Percentiles rank a stretch among this genome's conserved stretches.
Conservation (phyloP, 108 stramenopile species). For the Nitzschia putrida region DNA sequence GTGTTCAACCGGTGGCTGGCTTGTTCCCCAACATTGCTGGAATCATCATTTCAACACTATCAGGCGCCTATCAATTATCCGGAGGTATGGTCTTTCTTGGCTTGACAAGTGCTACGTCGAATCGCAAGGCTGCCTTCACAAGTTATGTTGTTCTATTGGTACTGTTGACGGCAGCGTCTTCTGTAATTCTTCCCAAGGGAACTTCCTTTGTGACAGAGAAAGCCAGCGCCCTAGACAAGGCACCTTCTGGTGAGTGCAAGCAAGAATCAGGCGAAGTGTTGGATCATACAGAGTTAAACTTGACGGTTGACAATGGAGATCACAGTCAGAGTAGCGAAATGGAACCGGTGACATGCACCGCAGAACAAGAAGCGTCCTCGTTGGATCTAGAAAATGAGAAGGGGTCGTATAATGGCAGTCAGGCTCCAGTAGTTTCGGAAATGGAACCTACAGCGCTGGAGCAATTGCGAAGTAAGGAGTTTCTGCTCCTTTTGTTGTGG, state of each 20-base stretch:
- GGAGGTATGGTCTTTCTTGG: slow-evolving; percentile 37
- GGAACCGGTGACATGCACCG: not conserved
- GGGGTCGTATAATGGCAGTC: not conserved
- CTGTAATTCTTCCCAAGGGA: slow-evolving; percentile 29
- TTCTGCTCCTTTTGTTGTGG: slow-evolving; percentile 40
- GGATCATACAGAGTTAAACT: not conserved
- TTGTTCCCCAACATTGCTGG: slow-evolving; percentile 34
- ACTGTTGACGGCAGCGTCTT: slow-evolving; percentile 12
- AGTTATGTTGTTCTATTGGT: slow-evolving; percentile 9
- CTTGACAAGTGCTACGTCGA: slow-evolving; percentile 13
- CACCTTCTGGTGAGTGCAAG: not conserved
- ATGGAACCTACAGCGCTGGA: slow-evolving; percentile 16
- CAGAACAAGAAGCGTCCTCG: not conserved
- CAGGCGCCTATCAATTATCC: slow-evolving; percentile 47
- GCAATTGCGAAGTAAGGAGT: slow-evolving; percentile 36
- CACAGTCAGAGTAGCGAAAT: not conserved
- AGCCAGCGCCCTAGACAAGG: not conserved
- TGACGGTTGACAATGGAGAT: not conserved
- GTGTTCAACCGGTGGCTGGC: slow-evolving; percentile 50
- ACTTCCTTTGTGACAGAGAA: slow-evolving; percentile 13
- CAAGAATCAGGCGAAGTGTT: not conserved
- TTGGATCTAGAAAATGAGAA: not conserved
- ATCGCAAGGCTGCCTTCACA: slow-evolving; percentile 18
- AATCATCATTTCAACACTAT: slow-evolving; percentile 23
- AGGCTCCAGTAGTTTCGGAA: not conserved